Percentiles rank a stretch among this genome's conserved stretches.
Conservation (phyloP, 192 early-diverging fungal genomes). For the Coemansia sp. region DNA sequence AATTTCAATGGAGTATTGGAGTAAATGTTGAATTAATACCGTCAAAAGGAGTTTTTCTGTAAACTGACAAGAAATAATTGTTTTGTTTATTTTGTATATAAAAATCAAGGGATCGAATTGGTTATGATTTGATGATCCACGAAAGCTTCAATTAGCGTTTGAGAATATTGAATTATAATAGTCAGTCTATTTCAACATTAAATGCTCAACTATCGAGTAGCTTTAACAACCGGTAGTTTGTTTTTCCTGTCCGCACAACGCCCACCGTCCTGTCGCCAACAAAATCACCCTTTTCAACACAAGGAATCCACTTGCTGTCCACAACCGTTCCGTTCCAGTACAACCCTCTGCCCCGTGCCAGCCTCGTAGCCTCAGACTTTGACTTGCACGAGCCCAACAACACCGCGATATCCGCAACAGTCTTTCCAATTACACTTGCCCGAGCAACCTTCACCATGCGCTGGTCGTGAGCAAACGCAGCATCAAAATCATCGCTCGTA, state of each 20-base stretch:
- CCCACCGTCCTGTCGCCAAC: slow-evolving; percentile 65
- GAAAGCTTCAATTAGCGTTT: too few relatives aligned
- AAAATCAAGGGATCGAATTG: too few relatives aligned
- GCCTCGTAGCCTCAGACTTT: slow-evolving; percentile 75
- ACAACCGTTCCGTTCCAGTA: slow-evolving; percentile 58
- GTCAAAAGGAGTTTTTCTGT: too few relatives aligned
- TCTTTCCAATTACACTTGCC: slow-evolving; percentile 47
- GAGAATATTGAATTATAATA: too few relatives aligned
- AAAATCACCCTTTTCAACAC: slow-evolving; percentile 45
- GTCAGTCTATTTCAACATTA: too few relatives aligned
- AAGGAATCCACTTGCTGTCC: slow-evolving; percentile 38
- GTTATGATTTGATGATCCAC: too few relatives aligned
- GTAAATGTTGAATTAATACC: too few relatives aligned
- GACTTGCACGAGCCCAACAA: slow-evolving; percentile 63
- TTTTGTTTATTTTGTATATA: too few relatives aligned
- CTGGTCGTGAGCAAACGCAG: slow-evolving; percentile 71
- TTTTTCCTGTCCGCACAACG: slow-evolving; percentile 76
- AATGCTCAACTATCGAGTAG: background rate
- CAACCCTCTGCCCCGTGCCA: slow-evolving; percentile 75
- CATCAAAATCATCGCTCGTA: slow-evolving; percentile 56
- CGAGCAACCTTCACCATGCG: slow-evolving; percentile 57
- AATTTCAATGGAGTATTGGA: too few relatives aligned
- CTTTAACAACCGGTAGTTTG: slow-evolving; percentile 64
- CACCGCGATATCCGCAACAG: slow-evolving; percentile 62
- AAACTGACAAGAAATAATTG: too few relatives aligned